Evolutionary conservation across 1,139 yeast species (phyloP).

Genomic region (Spencermartinsiella ligniputridi): DNA sequence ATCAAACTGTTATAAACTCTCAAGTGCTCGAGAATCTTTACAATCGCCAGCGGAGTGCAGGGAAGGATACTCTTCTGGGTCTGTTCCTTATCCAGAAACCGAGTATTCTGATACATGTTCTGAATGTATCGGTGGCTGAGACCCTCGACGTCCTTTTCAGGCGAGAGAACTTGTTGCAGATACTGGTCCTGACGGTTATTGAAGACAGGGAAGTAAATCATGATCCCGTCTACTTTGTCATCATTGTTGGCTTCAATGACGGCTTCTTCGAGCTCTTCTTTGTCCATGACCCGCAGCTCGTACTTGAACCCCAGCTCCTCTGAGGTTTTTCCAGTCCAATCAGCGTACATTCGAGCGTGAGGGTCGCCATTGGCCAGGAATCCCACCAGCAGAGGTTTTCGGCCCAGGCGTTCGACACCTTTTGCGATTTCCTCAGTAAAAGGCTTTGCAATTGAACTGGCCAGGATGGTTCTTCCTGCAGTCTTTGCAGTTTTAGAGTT

Average conservation of each 20-base stretch:
- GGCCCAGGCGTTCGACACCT: conserved; percentile 49
- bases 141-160: conserved; percentile 95
- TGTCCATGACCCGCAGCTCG: conserved; percentile 66
- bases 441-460: conserved; percentile 80
- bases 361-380: conserved; percentile 90
- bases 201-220: conserved; percentile 98
- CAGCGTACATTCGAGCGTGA: conserved; percentile 91
- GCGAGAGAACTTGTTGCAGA: conserved; percentile 79
- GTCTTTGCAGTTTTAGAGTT: background rate
- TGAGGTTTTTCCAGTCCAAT: conserved; percentile 92
- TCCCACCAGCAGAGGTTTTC: conserved; percentile 77
- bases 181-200: conserved; percentile 95
- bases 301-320: conserved; percentile 80
- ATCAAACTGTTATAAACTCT: conserved; percentile 79
- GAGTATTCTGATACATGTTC: conserved; percentile 86
- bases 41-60: conserved; percentile 93
- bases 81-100: conserved; percentile 65
- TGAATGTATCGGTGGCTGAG: conserved; percentile 85
- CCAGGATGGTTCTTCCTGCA: conserved; percentile 60
- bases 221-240: conserved; percentile 76
- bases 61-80: conserved; percentile 85
- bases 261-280: conserved; percentile 80
- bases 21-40: conserved; percentile 83
- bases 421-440: conserved; percentile 66
- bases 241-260: conserved; percentile 80